phyloP scores from a whole-genome alignment of 805 yeast genomes.

The Spencermartinsiella europaea region DNA sequence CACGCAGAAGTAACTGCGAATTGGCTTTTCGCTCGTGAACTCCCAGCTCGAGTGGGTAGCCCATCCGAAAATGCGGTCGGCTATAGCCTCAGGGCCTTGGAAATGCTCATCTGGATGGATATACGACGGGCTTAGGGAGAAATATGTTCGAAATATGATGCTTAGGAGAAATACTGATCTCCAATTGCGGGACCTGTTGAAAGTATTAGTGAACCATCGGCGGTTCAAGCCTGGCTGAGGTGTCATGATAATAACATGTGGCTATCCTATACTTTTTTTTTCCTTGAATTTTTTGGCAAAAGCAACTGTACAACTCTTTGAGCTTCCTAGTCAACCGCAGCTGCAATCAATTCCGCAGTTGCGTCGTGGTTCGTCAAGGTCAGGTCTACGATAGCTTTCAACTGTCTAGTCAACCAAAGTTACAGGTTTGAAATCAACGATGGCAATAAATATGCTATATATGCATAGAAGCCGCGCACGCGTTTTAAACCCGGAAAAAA shows the following conservation, averaged over 20 bases:
- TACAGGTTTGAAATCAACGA: too few species aligned
- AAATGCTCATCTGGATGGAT: constrained; percentile 98
- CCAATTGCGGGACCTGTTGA: constrained; percentile 36
- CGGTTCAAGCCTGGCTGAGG: not conserved
- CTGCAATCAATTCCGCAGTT: too few species aligned
- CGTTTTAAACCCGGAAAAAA: too few species aligned
- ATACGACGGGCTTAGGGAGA: constrained; percentile 71
- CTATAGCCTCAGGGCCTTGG: constrained; percentile 77
- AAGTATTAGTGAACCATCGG: not conserved
- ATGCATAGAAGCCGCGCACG: too few species aligned
- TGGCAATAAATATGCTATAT: too few species aligned
- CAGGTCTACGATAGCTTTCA: too few species aligned
- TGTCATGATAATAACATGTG: not conserved
- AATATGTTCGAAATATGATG: constrained; percentile 45
- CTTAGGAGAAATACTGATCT: constrained; percentile 42
- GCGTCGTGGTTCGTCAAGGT: too few species aligned
- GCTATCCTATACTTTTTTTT: too few species aligned
- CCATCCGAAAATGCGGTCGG: constrained; percentile 41
- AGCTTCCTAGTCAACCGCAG: too few species aligned
- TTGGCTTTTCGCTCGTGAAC: constrained; percentile 50
- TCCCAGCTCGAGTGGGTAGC: constrained; percentile 74
- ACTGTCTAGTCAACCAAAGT: too few species aligned
- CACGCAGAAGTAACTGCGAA: constrained; percentile 68
- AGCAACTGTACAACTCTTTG: too few species aligned
- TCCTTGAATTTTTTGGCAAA: too few species aligned